Conservation (phyloP, 768 basidiomycete genomes). For the Gautieria morchelliformis region DNA sequence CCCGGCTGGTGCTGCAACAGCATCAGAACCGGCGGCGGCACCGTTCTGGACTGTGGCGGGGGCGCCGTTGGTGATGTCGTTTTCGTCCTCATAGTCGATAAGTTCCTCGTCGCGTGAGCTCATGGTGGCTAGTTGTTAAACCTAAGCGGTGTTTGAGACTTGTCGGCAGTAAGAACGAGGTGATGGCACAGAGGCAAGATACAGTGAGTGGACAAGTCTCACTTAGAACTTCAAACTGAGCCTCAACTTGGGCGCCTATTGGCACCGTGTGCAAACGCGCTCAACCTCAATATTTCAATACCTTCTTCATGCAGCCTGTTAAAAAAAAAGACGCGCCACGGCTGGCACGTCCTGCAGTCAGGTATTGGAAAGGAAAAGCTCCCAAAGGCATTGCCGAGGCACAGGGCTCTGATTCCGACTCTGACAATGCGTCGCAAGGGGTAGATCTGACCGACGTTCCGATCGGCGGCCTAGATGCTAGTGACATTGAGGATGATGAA, state of each 20-base stretch:
- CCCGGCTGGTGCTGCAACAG: constrained; percentile 25
- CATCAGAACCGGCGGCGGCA: constrained; percentile 26
- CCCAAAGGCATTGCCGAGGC: constrained; percentile 57
- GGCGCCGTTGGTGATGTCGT: constrained; percentile 60
- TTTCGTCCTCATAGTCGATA: constrained; percentile 91
- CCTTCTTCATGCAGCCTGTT: background rate
- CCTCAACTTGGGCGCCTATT: background rate
- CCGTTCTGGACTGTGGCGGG: constrained; percentile 38
- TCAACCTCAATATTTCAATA: too few species aligned
- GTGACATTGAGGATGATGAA: constrained; percentile 34
- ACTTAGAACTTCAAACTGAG: background rate
- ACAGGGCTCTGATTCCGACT: constrained; percentile 53
- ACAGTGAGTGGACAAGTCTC: background rate
- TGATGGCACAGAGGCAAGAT: background rate
- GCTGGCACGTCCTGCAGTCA: constrained; percentile 68
- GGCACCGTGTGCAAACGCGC: background rate
- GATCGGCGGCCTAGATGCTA: constrained; percentile 47
- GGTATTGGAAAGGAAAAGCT: constrained; percentile 87
- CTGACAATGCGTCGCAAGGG: constrained; percentile 35
- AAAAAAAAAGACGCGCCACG: constrained; percentile 57
- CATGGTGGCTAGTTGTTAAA: constrained; percentile 31
- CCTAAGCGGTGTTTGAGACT: background rate
- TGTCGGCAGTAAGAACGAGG: background rate
- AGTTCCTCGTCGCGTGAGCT: constrained; percentile 83
- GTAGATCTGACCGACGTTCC: constrained; percentile 46